Evolutionary conservation across 768 basidiomycete genomes (phyloP).

Genomic region (Russula foetens): DNA sequence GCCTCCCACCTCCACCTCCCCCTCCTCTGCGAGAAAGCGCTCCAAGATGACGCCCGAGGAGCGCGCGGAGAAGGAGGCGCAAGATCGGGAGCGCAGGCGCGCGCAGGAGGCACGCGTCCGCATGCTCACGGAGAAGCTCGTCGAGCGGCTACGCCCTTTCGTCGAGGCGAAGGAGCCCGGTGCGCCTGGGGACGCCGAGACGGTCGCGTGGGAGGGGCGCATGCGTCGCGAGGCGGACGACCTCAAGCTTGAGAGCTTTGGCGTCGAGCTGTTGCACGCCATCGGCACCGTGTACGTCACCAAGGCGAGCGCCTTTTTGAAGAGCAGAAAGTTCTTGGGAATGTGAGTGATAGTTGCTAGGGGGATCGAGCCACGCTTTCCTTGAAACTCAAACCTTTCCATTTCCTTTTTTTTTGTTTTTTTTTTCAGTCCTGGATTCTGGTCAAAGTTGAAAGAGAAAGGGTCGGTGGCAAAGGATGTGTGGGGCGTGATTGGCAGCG

Average conservation of each 20-base stretch:
- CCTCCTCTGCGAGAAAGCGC: constrained; percentile 30
- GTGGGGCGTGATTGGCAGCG: constrained; percentile 94
- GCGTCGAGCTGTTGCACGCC: constrained; percentile 89
- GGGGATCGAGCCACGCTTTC: neutral
- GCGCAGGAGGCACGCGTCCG: constrained; percentile 74
- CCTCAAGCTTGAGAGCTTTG: constrained; percentile 94
- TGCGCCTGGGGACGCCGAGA: constrained; percentile 76
- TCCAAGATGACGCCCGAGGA: constrained; percentile 74
- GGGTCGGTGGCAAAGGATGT: constrained; percentile 90
- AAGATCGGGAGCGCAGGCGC: constrained; percentile 74
- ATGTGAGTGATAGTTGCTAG: constrained; percentile 46
- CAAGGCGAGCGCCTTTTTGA: constrained; percentile 88
- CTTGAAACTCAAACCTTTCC: constrained; percentile 31
- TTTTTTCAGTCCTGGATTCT: constrained; percentile 60
- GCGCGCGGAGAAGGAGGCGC: constrained; percentile 69
- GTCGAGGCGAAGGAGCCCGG: constrained; percentile 86
- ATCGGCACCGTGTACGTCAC: constrained; percentile 89
- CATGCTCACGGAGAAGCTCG: constrained; percentile 66
- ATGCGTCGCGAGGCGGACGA: constrained; percentile 87
- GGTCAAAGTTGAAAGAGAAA: constrained; percentile 91
- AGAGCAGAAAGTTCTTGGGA: constrained; percentile 85
- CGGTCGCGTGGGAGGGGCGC: constrained; percentile 62
- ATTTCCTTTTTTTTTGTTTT: no score
- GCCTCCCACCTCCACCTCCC: constrained; percentile 17
- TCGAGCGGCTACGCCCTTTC: constrained; percentile 81